These are phyloP conservation scores for Schizopora paradoxa DNA, from an alignment of 1,284 basidiomycete genomes.

Conservation along the genomic window DNA sequence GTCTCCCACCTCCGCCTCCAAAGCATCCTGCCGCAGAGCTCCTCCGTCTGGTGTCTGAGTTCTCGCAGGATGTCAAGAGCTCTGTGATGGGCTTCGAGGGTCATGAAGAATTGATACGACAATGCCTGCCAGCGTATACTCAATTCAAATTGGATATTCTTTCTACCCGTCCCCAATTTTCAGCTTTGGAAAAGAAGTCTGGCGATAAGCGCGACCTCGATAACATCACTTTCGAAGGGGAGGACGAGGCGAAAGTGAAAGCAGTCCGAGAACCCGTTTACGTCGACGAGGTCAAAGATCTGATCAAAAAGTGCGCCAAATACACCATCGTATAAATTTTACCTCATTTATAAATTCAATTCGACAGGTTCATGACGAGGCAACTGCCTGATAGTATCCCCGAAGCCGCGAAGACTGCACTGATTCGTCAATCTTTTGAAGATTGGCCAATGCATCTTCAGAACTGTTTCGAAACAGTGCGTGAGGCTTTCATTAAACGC, in stretches of 20 bases:
- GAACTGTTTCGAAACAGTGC: constrained; percentile 29
- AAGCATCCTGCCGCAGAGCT: constrained; percentile 13
- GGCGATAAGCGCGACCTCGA: background rate
- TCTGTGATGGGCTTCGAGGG: background rate
- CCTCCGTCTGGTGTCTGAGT: constrained; percentile 1
- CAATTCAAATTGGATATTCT: background rate
- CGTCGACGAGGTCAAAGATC: constrained; percentile 28
- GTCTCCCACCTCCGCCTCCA: constrained; percentile 25
- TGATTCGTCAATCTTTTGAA: constrained; percentile 26
- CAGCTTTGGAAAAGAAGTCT: constrained; percentile 10
- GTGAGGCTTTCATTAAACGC: constrained; percentile 18
- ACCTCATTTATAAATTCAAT: background rate
- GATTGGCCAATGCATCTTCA: constrained; percentile 28
- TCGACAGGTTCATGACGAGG: constrained; percentile 26
- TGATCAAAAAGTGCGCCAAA: constrained; percentile 29
- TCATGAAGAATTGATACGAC: constrained; percentile 2
- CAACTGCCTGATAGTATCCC: constrained; percentile 33
- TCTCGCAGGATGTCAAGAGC: background rate
- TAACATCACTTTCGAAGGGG: constrained; percentile 8
- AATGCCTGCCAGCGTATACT: background rate
- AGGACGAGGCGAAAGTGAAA: background rate
- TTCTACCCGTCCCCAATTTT: constrained; percentile 1
- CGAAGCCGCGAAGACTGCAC: constrained; percentile 27
- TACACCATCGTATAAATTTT: background rate
- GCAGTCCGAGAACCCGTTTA: constrained; percentile 18